These are phyloP conservation scores for Fusarium xyrophilum DNA, from an alignment of 2,329 filamentous ascomycete species.

Conservation along the genomic window DNA sequence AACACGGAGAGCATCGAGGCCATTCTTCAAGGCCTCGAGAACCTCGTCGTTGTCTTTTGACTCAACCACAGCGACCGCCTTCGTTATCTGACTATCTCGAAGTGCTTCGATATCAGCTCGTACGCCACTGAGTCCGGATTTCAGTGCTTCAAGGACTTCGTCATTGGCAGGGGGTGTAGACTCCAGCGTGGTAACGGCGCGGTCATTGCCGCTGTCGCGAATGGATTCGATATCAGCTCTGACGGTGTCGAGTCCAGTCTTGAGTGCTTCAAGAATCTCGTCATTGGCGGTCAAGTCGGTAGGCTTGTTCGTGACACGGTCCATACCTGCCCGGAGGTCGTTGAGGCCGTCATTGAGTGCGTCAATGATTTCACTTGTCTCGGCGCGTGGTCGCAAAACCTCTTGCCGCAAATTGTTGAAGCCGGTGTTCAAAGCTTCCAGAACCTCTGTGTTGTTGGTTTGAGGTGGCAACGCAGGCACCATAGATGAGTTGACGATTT, in stretches of 20 bases:
- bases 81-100: slow-evolving; percentile 60
- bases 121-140: slow-evolving; percentile 77
- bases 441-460: slow-evolving; percentile 66
- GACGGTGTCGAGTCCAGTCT: slow-evolving; percentile 77
- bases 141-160: slow-evolving; percentile 87
- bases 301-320: slow-evolving; percentile 78
- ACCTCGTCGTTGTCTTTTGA: slow-evolving; percentile 79
- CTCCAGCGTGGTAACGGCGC: slow-evolving; percentile 54
- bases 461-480: slow-evolving; percentile 59
- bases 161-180: slow-evolving; percentile 69
- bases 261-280: slow-evolving; percentile 88
- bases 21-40: slow-evolving; percentile 64
- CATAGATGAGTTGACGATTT: slow-evolving; percentile 74
- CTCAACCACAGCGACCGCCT: slow-evolving; percentile 48
- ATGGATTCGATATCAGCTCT: slow-evolving; percentile 80
- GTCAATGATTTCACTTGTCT: slow-evolving; percentile 87
- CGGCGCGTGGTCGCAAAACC: slow-evolving; percentile 69
- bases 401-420: slow-evolving; percentile 79
- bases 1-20: slow-evolving; percentile 33
- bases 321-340: slow-evolving; percentile 77
- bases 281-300: slow-evolving; percentile 83
- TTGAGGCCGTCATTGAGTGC: slow-evolving; percentile 88
- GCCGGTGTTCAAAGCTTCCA: slow-evolving; percentile 74
- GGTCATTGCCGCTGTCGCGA: slow-evolving; percentile 62
- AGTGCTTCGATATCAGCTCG: slow-evolving; percentile 80